Conservation (phyloP, 805 yeast species). For the Candida ficus region DNA sequence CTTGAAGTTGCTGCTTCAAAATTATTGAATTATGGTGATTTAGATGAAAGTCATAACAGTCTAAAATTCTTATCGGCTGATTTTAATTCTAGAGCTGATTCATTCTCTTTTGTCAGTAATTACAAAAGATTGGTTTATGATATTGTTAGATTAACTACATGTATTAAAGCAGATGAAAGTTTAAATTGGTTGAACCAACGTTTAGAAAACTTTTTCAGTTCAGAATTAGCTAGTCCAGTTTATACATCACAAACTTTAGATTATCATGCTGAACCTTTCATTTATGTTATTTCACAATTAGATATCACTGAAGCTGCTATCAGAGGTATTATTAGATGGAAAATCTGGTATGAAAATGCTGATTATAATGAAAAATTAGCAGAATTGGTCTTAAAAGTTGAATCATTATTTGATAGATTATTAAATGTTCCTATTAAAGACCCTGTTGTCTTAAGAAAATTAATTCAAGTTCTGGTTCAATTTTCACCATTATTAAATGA, state of each 20-base stretch:
- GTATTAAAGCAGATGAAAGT: slow-evolving; percentile 79
- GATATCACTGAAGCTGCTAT: slow-evolving; percentile 84
- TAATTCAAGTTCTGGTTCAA: slow-evolving; percentile 88
- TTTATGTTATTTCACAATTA: slow-evolving; percentile 76
- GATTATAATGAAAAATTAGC: slow-evolving; percentile 48
- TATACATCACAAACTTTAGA: slow-evolving; percentile 49
- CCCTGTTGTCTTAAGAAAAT: slow-evolving; percentile 76
- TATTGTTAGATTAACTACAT: slow-evolving; percentile 80
- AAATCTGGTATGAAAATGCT: slow-evolving; percentile 74
- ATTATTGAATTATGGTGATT: slow-evolving; percentile 64
- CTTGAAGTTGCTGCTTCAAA: slow-evolving; percentile 75
- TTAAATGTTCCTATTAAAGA: slow-evolving; percentile 72
- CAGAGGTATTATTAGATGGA: slow-evolving; percentile 93
- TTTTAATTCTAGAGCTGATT: slow-evolving; percentile 82
- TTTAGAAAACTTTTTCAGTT: slow-evolving; percentile 65
- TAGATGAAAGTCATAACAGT: slow-evolving; percentile 60
- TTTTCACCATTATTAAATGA: slow-evolving; percentile 88
- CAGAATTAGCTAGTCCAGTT: slow-evolving; percentile 62
- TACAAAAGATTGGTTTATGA: slow-evolving; percentile 86
- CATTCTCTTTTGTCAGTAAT: slow-evolving; percentile 67
- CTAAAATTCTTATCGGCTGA: slow-evolving; percentile 73
- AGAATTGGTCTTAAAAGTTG: slow-evolving; percentile 49
- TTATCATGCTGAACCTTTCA: slow-evolving; percentile 60
- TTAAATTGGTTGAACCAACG: slow-evolving; percentile 76
- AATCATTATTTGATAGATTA: slow-evolving; percentile 67